Base-by-base conservation (phyloP, 2,329 filamentous ascomycete species). In the Colletotrichum acutatum region DNA sequence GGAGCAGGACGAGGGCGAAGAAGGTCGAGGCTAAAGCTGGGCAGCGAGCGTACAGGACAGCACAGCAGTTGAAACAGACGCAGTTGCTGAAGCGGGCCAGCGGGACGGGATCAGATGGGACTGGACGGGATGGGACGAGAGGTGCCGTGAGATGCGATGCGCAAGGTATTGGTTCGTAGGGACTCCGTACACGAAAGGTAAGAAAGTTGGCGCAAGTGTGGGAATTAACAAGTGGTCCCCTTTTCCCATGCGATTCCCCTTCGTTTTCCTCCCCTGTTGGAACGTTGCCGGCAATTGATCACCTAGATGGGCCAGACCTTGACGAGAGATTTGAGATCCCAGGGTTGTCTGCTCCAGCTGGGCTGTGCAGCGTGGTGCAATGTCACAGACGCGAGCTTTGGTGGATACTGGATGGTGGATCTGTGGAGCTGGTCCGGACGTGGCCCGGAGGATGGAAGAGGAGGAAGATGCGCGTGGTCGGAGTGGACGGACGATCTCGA, bases 281-380 rank as follows among this genome's bases (percentile, higher is more conserved):
- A 42, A 42, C 14, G 37, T 42, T 42, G 37, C 69, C 66, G 66
- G 66, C 59, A 69, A 72, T 60, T 53, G 66, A 42, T 16, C 4
- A 72, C 24, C 37, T 28, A 49, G 24, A 58, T n/a, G 28, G 30
- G 42, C 22, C 42, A 28, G 61, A 46, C 28, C 42, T 32, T 49
- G 37, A 49, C 60, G 37, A 46, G 60, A 63, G 37, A 63, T 63
- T 37, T 42, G 22, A n/a, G 46, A 54, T 22, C 34, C 69, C 69
- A 69, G 58, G 65, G 65, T 72, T 53, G 58, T 24, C 24, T 68
- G 69, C 42, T 49, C 59, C 66, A 24, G 49, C 34, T 32, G 66
- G 66, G 66, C 69, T 56, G 70, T 72, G 70, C 70, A 72, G 37
- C 42, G 16, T 52, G 67, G 32, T 65, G 67, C 60, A 69, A 49